A percentile compares a stretch with the other conserved stretches of the same genome.
Evolutionary conservation across 2,329 filamentous ascomycete genomes (phyloP).

Genomic region (Daldinia eschscholtzii): DNA sequence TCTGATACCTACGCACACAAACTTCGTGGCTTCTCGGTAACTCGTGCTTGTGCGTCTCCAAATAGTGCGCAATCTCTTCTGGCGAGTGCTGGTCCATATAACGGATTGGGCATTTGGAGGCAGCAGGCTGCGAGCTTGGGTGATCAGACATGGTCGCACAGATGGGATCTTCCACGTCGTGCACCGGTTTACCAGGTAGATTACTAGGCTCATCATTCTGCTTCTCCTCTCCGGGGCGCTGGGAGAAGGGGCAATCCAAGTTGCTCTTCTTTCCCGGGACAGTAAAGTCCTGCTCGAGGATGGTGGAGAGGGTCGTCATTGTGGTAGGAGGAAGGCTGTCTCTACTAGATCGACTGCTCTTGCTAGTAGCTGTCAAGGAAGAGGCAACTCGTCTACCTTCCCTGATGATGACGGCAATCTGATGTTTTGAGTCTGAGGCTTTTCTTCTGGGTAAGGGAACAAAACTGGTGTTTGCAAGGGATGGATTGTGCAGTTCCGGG

Average conservation of each 20-base stretch:
- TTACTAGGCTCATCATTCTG: slow-evolving; percentile 49
- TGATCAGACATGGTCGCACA: slow-evolving; percentile 74
- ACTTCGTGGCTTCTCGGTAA: slow-evolving; percentile 93
- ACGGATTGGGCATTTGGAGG: slow-evolving; percentile 86
- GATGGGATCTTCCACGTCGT: slow-evolving; percentile 69
- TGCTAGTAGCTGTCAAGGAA: slow-evolving; percentile 63
- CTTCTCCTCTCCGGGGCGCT: slow-evolving; percentile 55
- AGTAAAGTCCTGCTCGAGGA: slow-evolving; percentile 91
- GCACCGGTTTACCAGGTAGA: slow-evolving; percentile 56
- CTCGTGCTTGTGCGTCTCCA: slow-evolving; percentile 95
- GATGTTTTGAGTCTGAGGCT: slow-evolving; percentile 63
- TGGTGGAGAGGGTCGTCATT: slow-evolving; percentile 71
- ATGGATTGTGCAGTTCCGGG: slow-evolving; percentile 62
- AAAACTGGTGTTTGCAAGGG: slow-evolving; percentile 62
- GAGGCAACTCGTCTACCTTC: slow-evolving; percentile 72
- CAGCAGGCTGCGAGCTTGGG: slow-evolving; percentile 64
- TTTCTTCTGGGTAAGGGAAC: slow-evolving; percentile 68
- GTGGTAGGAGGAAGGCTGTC: slow-evolving; percentile 61
- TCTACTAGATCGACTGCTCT: slow-evolving; percentile 64
- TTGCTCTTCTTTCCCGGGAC: slow-evolving; percentile 82
- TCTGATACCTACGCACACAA: slow-evolving; percentile 90
- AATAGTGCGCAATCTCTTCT: slow-evolving; percentile 92
- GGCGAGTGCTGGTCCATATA: slow-evolving; percentile 93
- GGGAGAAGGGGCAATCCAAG: slow-evolving; percentile 83
- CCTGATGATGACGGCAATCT: slow-evolving; percentile 72